Conservation (phyloP, 2,329 filamentous ascomycete genomes). For the Diplodia scrobiculata region DNA sequence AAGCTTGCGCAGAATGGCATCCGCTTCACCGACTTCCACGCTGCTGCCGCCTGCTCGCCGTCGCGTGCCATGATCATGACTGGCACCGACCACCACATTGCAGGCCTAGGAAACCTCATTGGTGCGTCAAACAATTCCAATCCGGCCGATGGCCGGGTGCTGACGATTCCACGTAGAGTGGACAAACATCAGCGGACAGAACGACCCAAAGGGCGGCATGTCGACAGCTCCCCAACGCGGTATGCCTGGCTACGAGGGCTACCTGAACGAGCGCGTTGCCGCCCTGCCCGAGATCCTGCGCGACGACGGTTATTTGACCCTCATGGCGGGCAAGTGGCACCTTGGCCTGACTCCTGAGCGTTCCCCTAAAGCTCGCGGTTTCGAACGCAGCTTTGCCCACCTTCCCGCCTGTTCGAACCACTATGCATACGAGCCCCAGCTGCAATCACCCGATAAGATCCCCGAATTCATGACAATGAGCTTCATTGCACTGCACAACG, state of each 20-base stretch:
- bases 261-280: conserved; percentile 62
- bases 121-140: not conserved
- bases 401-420: conserved; percentile 55
- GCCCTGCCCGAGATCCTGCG: conserved; percentile 61
- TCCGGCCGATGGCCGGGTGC: not conserved
- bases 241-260: conserved; percentile 65
- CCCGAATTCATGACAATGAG: conserved; percentile 49
- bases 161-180: conserved; percentile 47
- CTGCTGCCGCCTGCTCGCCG: conserved; percentile 66
- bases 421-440: conserved; percentile 57
- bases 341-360: conserved; percentile 61
- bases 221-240: conserved; percentile 59
- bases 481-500: conserved; percentile 46
- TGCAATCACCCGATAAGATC: conserved; percentile 40
- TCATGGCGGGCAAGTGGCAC: conserved; percentile 67
- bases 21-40: conserved; percentile 66
- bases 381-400: conserved; percentile 62
- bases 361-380: conserved; percentile 60
- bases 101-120: conserved; percentile 54
- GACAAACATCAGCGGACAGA: conserved; percentile 58
- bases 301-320: conserved; percentile 61
- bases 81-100: conserved; percentile 63
- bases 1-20: conserved; percentile 53
- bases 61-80: conserved; percentile 68
- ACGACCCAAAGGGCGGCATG: conserved; percentile 56